Conservation (phyloP, 805 yeast species). For the Lachancea lanzarotensis region DNA sequence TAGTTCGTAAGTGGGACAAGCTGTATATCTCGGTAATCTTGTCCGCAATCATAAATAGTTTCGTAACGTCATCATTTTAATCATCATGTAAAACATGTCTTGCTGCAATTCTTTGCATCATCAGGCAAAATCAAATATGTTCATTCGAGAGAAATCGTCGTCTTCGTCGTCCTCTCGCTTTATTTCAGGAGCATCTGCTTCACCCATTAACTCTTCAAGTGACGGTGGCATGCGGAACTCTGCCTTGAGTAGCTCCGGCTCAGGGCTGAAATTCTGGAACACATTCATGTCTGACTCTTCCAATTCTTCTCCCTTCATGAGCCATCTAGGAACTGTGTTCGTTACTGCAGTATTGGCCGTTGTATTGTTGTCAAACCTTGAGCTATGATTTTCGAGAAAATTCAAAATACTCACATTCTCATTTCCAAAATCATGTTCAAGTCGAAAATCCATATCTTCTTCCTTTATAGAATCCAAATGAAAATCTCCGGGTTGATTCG, state of each 20-base stretch:
- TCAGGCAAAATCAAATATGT: slow-evolving; percentile 17
- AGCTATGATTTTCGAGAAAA: slow-evolving; percentile 9
- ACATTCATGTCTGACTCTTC: neutral
- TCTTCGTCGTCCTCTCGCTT: slow-evolving; percentile 16
- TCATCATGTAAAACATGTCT: neutral
- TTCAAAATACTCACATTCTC: slow-evolving; percentile 11
- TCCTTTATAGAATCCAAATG: slow-evolving; percentile 11
- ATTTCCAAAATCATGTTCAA: slow-evolving; percentile 8
- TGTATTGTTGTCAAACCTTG: neutral
- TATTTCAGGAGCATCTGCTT: slow-evolving; percentile 18
- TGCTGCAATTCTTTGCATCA: neutral
- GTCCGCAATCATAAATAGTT: slow-evolving; percentile 3
- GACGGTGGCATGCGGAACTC: slow-evolving; percentile 26
- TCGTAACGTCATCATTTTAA: slow-evolving; percentile 6
- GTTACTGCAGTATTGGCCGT: slow-evolving; percentile 4
- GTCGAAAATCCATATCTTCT: slow-evolving; percentile 8
- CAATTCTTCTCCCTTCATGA: slow-evolving; percentile 4
- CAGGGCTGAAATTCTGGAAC: slow-evolving; percentile 2
- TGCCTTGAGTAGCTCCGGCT: neutral
- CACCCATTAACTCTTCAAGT: slow-evolving; percentile 31
- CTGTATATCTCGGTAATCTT: neutral
- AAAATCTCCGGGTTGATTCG: slow-evolving; percentile 4
- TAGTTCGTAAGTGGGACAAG: neutral
- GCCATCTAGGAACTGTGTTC: slow-evolving; percentile 4
- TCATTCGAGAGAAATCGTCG: slow-evolving; percentile 14